These are phyloP conservation scores for Camelina hispida DNA, from an alignment of 345 rosid species.

Conservation along the genomic window DNA sequence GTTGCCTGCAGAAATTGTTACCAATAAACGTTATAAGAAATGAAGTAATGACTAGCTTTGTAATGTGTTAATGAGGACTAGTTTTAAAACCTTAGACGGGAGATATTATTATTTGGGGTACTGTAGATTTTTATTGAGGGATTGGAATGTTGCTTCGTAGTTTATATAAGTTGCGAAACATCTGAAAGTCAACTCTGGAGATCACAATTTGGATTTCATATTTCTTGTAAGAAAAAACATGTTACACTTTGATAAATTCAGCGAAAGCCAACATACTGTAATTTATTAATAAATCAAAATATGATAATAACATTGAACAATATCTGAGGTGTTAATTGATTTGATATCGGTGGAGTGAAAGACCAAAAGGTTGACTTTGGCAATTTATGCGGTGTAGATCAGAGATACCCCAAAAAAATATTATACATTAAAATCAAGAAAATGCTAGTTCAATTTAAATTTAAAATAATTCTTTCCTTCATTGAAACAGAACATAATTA, in stretches of 20 bases:
- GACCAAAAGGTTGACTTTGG: constrained; percentile 25
- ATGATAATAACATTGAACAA: neutral
- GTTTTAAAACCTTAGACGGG: constrained; percentile 11
- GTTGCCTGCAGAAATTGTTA: constrained; percentile 19
- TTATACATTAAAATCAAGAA: neutral
- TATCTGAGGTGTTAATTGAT: constrained; percentile 18
- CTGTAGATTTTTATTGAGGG: constrained; percentile 11
- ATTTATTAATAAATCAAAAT: neutral
- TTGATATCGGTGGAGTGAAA: constrained; percentile 8
- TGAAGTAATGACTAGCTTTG: neutral
- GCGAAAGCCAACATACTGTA: neutral
- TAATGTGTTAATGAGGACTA: constrained; percentile 12
- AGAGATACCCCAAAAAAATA: neutral
- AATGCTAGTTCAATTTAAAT: neutral
- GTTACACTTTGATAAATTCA: constrained; percentile 36
- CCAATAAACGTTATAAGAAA: constrained; percentile 8
- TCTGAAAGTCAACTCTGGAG: constrained; percentile 36
- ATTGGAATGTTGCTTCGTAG: neutral
- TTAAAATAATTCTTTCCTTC: neutral
- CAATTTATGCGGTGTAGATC: constrained; percentile 17
- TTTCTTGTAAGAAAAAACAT: neutral
- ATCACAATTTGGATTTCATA: constrained; percentile 7
- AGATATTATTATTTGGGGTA: neutral
- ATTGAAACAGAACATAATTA: neutral
- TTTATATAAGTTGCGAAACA: constrained; percentile 36